These are phyloP conservation scores for Corrigiola litoralis DNA, from an alignment of 179 eudicot species.

Conservation along the genomic window DNA sequence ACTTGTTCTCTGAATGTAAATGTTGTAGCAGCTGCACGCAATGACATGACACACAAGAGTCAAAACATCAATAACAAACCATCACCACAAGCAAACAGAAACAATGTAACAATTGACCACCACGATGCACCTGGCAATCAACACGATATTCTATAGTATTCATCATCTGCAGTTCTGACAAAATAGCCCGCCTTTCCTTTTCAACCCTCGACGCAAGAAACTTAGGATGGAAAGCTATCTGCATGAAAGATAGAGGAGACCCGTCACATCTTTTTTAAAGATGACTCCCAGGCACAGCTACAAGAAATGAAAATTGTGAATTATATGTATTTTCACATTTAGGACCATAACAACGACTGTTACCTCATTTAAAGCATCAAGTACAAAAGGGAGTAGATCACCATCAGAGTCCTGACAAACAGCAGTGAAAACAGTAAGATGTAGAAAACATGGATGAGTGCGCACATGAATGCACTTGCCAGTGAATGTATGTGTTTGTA, in stretches of 20 bases:
- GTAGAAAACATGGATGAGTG: no score
- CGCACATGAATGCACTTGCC: neutral
- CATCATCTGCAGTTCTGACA: constrained; percentile 99
- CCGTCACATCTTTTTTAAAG: neutral
- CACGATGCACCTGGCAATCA: constrained; percentile 82
- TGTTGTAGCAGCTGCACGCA: constrained; percentile 75
- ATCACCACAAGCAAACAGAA: neutral
- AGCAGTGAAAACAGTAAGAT: no score
- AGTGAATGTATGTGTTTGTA: neutral
- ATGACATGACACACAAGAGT: constrained; percentile 12
- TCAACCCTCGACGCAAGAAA: constrained; percentile 97
- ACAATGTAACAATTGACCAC: neutral
- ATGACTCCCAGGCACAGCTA: neutral
- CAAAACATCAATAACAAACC: neutral
- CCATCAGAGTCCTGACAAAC: constrained; percentile 71
- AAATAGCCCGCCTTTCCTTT: constrained; percentile 95
- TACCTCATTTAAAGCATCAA: constrained; percentile 99
- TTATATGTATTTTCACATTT: neutral
- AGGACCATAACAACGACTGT: neutral
- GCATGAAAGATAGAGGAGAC: constrained; percentile 16
- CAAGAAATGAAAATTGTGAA: neutral
- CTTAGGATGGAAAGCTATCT: constrained; percentile 96
- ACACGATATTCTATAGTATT: constrained; percentile 99
- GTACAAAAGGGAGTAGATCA: constrained; percentile 88
- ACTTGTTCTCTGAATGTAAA: constrained; percentile 98